A percentile compares a stretch with the other conserved stretches of the same genome.
Evolutionary conservation across 768 basidiomycete species (phyloP).

Genomic region (Boletus reticuloceps): DNA sequence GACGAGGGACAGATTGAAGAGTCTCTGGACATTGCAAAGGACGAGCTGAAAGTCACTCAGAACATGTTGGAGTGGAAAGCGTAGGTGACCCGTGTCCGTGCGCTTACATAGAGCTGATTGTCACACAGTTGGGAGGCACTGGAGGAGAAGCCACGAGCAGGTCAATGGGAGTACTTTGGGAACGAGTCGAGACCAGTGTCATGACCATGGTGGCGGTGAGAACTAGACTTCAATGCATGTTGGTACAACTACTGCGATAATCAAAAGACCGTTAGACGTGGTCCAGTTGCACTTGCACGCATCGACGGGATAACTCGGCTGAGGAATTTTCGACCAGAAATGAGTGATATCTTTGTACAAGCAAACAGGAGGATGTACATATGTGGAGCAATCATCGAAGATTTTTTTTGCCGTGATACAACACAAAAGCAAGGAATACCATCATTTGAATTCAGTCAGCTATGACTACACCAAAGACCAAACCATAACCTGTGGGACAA

Average conservation of each 20-base stretch:
- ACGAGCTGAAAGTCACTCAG: constrained; percentile 71
- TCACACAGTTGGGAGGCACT: constrained; percentile 80
- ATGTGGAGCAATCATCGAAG: neutral
- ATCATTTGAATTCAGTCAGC: constrained; percentile 9
- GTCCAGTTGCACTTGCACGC: no score
- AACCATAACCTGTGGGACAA: constrained; percentile 9
- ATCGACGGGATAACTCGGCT: no score
- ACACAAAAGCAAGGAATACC: constrained; percentile 8
- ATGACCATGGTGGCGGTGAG: constrained; percentile 11
- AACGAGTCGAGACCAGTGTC: constrained; percentile 45
- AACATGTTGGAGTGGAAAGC: constrained; percentile 96
- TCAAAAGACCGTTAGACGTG: neutral
- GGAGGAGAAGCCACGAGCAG: constrained; percentile 73
- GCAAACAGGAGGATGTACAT: constrained; percentile 4
- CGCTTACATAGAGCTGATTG: constrained; percentile 2
- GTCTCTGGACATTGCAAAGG: constrained; percentile 75
- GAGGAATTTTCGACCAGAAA: no score
- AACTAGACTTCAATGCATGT: neutral
- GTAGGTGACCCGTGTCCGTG: constrained; percentile 49
- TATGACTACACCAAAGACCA: constrained; percentile 4
- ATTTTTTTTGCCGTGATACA: constrained; percentile 15
- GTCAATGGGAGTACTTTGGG: constrained; percentile 87
- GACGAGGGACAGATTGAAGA: constrained; percentile 89
- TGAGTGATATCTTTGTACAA: constrained; percentile 13
- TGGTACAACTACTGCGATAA: constrained; percentile 1